Base-by-base conservation (phyloP, 192 early-diverging fungal species). In the Coemansia nantahalensis region DNA sequence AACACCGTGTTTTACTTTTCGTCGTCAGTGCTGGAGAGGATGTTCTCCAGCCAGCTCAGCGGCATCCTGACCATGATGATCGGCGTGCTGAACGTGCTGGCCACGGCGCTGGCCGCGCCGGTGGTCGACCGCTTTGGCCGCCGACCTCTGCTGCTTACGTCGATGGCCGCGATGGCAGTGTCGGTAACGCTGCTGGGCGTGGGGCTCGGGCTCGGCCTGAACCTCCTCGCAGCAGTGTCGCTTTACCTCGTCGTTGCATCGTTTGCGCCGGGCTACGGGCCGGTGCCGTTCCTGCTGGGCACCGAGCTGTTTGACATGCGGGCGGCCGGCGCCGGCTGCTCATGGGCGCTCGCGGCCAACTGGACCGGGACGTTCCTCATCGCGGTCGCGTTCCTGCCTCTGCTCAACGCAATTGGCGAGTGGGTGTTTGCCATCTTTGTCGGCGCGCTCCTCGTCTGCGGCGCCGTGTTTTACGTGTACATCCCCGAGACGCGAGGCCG, bases 1-100 rank as follows among this genome's bases (percentile, higher is more conserved):
- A 96, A 93, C 68, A 90, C 87, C 0, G 89, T 93, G 8, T 88
- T 92, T 26, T 93, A 80, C 77, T 95, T 91, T 56, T 90, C 89
- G 13, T 85, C 86, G 0, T 80, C 85, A 2, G 87, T 90, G 37
- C 80, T 90, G 65, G 76, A 79, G 11, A 60, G 64, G 26, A 83
- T 86, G 40, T 68, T 87, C 32, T 84, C 86, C 17, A 65, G 77
- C 32, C 77, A 79, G 8, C 63, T 79, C 38, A 82, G 72, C 48
- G 72, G 82, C 49, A 81, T 96, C 24, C 52, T 77, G 34, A 91
- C 93, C 1, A 79, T 93, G 37, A 80, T 84, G 55, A 86, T 96
- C 24, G 86, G 84, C 22, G 74, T 90, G 26, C 78, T 93, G 40
- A 93, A 93, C 51, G 60, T 88, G 6, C 24, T 88, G 28, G 85